Percentiles rank a stretch among this genome's conserved stretches.
Evolutionary conservation across 2,329 filamentous ascomycete genomes (phyloP).

Genomic region (Fusarium buxicola): DNA sequence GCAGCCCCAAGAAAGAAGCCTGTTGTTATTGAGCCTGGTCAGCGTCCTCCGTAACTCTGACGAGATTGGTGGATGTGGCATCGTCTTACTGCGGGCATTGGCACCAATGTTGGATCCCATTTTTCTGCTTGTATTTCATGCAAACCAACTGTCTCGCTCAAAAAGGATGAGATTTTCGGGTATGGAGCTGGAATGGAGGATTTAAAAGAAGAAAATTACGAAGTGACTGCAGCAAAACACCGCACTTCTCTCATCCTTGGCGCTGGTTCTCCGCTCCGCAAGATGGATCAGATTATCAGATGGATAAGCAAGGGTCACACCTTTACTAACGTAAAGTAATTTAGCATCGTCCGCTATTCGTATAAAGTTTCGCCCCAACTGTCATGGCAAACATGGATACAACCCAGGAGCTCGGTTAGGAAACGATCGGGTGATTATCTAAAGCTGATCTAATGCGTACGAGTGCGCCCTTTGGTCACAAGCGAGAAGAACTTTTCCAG

Average conservation of each 20-base stretch:
- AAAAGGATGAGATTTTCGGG: too few species aligned
- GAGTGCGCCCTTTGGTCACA: too few species aligned
- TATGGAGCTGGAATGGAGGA: not conserved
- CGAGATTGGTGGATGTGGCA: not conserved
- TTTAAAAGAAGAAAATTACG: not conserved
- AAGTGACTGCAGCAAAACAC: not conserved
- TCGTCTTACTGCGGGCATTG: constrained; percentile 9
- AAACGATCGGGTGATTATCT: not conserved
- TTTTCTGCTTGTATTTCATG: not conserved
- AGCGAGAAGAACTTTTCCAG: too few species aligned
- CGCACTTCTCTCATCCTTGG: not conserved
- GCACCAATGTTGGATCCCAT: constrained; percentile 9
- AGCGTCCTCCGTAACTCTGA: not conserved
- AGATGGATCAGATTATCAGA: constrained; percentile 23
- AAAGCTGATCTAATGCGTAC: not conserved
- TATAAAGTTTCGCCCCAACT: not conserved
- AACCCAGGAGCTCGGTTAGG: not conserved
- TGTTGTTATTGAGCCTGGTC: not conserved
- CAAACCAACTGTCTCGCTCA: too few species aligned
- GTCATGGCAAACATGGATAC: not conserved
- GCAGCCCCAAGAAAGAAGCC: constrained; percentile 23
- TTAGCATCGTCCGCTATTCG: not conserved
- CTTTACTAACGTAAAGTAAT: not conserved
- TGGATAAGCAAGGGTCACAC: constrained; percentile 3
- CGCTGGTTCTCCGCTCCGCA: not conserved